Evolutionary conservation across 2,329 filamentous ascomycete species (phyloP).

Genomic region (Diaporthe humulicola): DNA sequence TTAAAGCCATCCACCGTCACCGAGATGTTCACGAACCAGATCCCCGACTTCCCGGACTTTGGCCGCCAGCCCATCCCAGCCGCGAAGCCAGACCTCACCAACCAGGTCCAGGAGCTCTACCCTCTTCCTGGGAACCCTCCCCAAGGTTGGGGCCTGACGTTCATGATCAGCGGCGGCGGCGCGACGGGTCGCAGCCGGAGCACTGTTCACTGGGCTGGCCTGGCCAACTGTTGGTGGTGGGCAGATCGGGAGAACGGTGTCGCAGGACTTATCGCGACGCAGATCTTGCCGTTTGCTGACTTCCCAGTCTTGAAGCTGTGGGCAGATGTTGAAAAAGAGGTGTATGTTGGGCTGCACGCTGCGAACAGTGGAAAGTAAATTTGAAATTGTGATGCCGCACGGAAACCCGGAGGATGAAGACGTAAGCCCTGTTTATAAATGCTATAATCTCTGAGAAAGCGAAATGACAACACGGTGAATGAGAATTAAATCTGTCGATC

Average conservation of each 20-base stretch:
- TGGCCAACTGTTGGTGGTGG: conserved; percentile 72
- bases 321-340: conserved; percentile 49
- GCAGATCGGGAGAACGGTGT: conserved; percentile 68
- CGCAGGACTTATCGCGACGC: conserved; percentile 60
- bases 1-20: conserved; percentile 68
- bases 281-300: conserved; percentile 61
- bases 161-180: conserved; percentile 62
- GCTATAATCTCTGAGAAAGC: background rate
- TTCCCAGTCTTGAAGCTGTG: conserved; percentile 53
- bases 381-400: background rate
- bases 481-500: background rate
- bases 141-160: conserved; percentile 72
- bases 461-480: background rate
- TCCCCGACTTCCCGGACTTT: conserved; percentile 64
- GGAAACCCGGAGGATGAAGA: background rate
- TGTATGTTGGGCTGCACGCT: conserved; percentile 44
- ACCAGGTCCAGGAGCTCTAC: conserved; percentile 62
- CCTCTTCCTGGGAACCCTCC: conserved; percentile 57
- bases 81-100: conserved; percentile 60
- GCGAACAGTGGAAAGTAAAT: background rate
- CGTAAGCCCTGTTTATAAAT: background rate
- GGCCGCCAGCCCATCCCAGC: conserved; percentile 56
- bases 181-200: conserved; percentile 61
- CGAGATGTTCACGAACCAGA: conserved; percentile 73
- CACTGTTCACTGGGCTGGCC: conserved; percentile 67